Evolutionary conservation across 1,139 yeast genomes (phyloP).

Genomic region (Suhomyces choctaworum): DNA sequence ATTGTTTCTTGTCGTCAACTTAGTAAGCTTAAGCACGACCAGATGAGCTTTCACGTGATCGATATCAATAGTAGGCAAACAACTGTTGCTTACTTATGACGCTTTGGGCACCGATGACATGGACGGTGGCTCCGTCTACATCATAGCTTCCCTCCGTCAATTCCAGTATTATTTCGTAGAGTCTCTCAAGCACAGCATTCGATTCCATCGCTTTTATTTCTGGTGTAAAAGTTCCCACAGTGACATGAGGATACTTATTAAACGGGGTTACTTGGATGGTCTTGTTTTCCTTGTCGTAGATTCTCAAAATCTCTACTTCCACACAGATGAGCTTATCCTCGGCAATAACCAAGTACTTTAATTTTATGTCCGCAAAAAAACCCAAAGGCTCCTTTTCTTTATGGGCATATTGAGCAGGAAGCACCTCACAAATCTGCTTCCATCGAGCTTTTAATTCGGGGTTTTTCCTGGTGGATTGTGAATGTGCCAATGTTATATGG

Average conservation of each 20-base stretch:
- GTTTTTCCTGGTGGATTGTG: conserved; percentile 26
- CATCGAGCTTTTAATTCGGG: conserved; percentile 27
- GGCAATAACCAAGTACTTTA: conserved; percentile 50
- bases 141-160: conserved; percentile 2
- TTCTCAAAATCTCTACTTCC: conserved; percentile 42
- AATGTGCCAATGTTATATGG: conserved; percentile 80
- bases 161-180: not conserved
- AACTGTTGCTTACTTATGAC: conserved; percentile 20
- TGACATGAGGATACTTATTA: conserved; percentile 65
- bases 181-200: conserved; percentile 23
- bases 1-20: no score
- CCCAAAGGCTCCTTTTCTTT: conserved; percentile 14
- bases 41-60: conserved; percentile 1
- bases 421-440: conserved; percentile 20
- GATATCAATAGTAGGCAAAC: conserved; percentile 19
- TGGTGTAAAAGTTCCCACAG: conserved; percentile 61
- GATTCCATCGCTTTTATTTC: conserved; percentile 49
- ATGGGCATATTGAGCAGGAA: conserved; percentile 15
- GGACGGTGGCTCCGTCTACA: conserved; percentile 4
- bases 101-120: conserved; percentile 4
- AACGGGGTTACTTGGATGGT: conserved; percentile 26
- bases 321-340: conserved; percentile 57
- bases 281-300: conserved; percentile 24
- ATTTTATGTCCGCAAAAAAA: conserved; percentile 37
- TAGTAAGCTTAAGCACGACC: no score